These are phyloP conservation scores for Cadophora sp. DNA, from an alignment of 2,329 filamentous ascomycete species.

Conservation along the genomic window DNA sequence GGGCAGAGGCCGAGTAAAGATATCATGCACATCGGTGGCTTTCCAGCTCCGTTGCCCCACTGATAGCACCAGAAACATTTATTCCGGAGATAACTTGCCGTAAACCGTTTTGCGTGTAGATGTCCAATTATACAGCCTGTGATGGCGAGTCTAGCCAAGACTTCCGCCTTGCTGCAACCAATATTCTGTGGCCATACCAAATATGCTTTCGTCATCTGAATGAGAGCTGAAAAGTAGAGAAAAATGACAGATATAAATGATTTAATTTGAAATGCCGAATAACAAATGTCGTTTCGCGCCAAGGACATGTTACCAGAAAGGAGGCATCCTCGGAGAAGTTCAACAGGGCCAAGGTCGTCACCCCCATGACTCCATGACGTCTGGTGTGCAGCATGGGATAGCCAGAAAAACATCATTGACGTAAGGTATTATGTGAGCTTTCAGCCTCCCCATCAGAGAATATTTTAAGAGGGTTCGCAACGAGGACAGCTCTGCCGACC, in stretches of 20 bases:
- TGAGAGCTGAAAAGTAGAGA: not conserved
- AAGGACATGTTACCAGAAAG: not conserved
- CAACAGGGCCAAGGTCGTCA: not conserved
- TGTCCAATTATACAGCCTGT: not conserved
- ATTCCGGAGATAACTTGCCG: not conserved
- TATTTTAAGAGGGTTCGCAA: not conserved
- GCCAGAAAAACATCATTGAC: conserved; percentile 5
- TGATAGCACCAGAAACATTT: not conserved
- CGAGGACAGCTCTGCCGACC: not conserved
- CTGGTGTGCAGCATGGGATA: not conserved
- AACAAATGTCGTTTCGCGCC: not conserved
- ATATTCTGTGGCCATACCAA: not conserved
- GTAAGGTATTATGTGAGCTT: not conserved
- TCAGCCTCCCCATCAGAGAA: not conserved
- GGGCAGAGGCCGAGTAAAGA: not conserved
- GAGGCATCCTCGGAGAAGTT: not conserved
- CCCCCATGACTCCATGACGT: not conserved
- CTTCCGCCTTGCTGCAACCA: not conserved
- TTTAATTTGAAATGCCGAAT: conserved; percentile 1
- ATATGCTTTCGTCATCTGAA: not conserved
- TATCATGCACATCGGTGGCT: not conserved
- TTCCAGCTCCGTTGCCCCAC: not conserved
- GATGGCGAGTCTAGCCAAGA: not conserved
- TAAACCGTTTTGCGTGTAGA: not conserved
- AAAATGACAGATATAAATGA: not conserved